A percentile compares a stretch with the other conserved stretches of the same genome.
Evolutionary conservation across 2,329 filamentous ascomycete genomes (phyloP).

Genomic region (Davidsoniella virescens): DNA sequence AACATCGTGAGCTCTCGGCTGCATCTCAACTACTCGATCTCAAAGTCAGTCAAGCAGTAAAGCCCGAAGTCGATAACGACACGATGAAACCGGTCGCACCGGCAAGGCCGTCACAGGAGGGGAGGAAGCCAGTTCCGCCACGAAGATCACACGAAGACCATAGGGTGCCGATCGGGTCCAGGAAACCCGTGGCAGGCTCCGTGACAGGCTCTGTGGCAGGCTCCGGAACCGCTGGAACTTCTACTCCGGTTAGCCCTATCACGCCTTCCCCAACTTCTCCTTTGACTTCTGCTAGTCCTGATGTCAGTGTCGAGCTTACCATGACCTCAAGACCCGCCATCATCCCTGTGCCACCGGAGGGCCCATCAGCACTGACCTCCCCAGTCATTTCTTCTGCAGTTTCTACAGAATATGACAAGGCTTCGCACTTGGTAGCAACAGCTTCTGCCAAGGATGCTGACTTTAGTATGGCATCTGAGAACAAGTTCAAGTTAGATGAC

Average conservation of each 20-base stretch:
- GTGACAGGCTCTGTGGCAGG: neutral
- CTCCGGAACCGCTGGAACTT: neutral
- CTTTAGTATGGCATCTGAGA: neutral
- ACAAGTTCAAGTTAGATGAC: neutral
- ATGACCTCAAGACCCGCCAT: too few species aligned
- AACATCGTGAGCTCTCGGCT: slow-evolving; percentile 25
- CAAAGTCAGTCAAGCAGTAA: neutral
- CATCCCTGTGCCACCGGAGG: neutral
- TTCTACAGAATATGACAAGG: neutral
- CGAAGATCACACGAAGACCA: slow-evolving; percentile 6
- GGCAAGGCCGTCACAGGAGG: slow-evolving; percentile 2
- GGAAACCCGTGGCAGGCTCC: slow-evolving; percentile 6
- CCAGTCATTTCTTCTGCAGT: neutral
- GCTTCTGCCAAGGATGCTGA: neutral
- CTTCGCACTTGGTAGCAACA: neutral
- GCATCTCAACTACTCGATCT: neutral
- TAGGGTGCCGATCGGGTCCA: neutral
- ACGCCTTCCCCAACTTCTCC: neutral
- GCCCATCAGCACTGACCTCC: neutral
- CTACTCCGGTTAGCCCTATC: slow-evolving; percentile 7
- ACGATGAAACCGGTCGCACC: neutral
- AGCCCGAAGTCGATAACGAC: slow-evolving; percentile 7
- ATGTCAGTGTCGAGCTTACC: neutral
- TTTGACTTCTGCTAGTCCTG: neutral
- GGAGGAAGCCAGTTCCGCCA: slow-evolving; percentile 1